phyloP scores from a whole-genome alignment of 2,329 filamentous ascomycete species.

The Cytospora leucostoma region DNA sequence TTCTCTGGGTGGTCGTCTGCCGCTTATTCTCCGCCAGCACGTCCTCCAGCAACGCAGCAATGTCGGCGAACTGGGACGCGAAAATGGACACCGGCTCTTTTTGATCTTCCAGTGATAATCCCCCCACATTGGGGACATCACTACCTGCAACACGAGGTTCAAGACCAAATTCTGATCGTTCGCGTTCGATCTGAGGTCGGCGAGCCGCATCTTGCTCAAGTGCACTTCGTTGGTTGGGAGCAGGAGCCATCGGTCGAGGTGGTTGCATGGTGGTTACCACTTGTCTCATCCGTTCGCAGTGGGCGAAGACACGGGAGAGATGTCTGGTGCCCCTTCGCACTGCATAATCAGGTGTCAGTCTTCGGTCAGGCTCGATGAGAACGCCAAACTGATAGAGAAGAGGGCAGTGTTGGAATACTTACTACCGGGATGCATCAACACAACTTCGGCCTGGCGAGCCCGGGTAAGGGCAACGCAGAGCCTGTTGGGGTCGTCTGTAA shows the following conservation, averaged over 20 bases:
- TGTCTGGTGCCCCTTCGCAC: slow-evolving; percentile 13
- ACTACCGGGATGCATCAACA: slow-evolving; percentile 41
- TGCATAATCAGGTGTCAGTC: not conserved
- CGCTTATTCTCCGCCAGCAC: slow-evolving; percentile 19
- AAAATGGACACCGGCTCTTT: slow-evolving; percentile 18
- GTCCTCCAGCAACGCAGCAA: slow-evolving; percentile 13
- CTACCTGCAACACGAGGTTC: slow-evolving; percentile 1
- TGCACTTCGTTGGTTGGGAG: not conserved
- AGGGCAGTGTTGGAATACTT: not conserved
- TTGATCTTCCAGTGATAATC: not conserved
- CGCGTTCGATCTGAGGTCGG: slow-evolving; percentile 1
- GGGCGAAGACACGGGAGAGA: not conserved
- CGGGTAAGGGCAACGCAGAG: slow-evolving; percentile 46
- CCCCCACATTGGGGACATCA: too few species aligned
- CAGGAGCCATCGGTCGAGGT: not conserved
- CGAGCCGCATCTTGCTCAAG: slow-evolving; percentile 3
- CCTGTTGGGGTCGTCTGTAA: slow-evolving; percentile 44
- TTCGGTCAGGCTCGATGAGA: not conserved
- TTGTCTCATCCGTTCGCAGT: slow-evolving; percentile 15
- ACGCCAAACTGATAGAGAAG: too few species aligned
- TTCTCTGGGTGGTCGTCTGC: not conserved
- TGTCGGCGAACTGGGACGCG: slow-evolving; percentile 7
- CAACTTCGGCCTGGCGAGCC: slow-evolving; percentile 43
- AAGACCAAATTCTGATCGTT: slow-evolving; percentile 8
- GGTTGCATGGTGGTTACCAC: slow-evolving; percentile 10